A percentile compares a stretch with the other conserved stretches of the same genome.
phyloP scores from a whole-genome alignment of 768 basidiomycete genomes.

The Tylopilus felleus region DNA sequence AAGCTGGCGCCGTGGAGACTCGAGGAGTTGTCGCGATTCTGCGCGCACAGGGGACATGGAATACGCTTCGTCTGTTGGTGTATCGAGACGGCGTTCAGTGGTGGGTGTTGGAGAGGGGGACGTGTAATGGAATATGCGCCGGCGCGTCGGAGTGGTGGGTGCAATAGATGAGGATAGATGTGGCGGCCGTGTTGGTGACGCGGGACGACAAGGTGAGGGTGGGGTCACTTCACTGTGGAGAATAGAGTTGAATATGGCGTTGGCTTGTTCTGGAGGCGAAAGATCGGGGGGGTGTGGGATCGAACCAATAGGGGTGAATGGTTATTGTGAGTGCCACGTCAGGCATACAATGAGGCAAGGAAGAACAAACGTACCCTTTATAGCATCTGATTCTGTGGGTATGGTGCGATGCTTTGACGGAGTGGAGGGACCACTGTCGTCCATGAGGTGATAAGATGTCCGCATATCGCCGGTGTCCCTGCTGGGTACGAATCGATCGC shows the following conservation, averaged over 20 bases:
- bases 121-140: constrained; percentile 67
- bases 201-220: constrained; percentile 56
- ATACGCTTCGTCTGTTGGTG: constrained; percentile 84
- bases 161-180: constrained; percentile 35
- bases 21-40: constrained; percentile 75
- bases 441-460: constrained; percentile 59
- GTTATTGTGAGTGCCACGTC: constrained; percentile 3
- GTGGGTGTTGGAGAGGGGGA: constrained; percentile 58
- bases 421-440: constrained; percentile 52
- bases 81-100: constrained; percentile 57
- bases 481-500: constrained; percentile 62
- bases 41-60: constrained; percentile 87
- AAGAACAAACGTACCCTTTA: constrained; percentile 52
- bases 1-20: constrained; percentile 77
- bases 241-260: constrained; percentile 74
- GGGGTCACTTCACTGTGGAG: constrained; percentile 78
- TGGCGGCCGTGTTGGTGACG: constrained; percentile 56
- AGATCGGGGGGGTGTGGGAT: constrained; percentile 13
- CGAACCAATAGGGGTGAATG: constrained; percentile 13
- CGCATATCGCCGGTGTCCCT: constrained; percentile 59
- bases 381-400: constrained; percentile 70
- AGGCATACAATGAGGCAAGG: neutral
- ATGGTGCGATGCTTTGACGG: constrained; percentile 61
- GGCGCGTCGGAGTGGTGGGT: constrained; percentile 45
- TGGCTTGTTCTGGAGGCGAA: constrained; percentile 66